Evolutionary conservation across 2,329 filamentous ascomycete genomes (phyloP).

Genomic region (Claviceps capensis): DNA sequence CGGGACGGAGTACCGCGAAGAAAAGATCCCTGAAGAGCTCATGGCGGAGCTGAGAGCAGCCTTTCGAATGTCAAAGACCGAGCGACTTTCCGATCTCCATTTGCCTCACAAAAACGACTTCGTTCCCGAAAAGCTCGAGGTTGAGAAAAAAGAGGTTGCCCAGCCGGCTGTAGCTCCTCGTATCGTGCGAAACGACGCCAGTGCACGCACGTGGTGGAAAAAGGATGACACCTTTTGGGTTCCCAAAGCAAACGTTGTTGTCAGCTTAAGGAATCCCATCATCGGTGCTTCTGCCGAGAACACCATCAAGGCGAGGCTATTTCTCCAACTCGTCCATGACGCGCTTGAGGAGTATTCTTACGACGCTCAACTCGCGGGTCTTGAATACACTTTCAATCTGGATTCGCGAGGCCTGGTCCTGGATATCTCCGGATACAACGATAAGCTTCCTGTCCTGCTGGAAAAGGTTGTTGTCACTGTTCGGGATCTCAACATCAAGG

Average conservation of each 20-base stretch:
- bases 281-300: slow-evolving; percentile 69
- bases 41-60: slow-evolving; percentile 57
- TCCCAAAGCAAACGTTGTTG: slow-evolving; percentile 76
- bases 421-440: slow-evolving; percentile 81
- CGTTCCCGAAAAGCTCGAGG: slow-evolving; percentile 82
- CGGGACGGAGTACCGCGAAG: slow-evolving; percentile 79
- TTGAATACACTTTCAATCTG: slow-evolving; percentile 67
- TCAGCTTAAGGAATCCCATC: slow-evolving; percentile 67
- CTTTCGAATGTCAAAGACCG: slow-evolving; percentile 38
- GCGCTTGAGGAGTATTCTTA: slow-evolving; percentile 88
- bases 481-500: slow-evolving; percentile 67
- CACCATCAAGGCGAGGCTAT: slow-evolving; percentile 64
- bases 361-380: slow-evolving; percentile 81
- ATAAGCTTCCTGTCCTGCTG: slow-evolving; percentile 81
- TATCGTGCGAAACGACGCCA: slow-evolving; percentile 71
- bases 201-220: slow-evolving; percentile 85
- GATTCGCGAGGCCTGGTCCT: slow-evolving; percentile 64
- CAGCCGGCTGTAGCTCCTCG: slow-evolving; percentile 61
- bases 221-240: slow-evolving; percentile 99
- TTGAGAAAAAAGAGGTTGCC: slow-evolving; percentile 84
- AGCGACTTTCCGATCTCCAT: slow-evolving; percentile 59
- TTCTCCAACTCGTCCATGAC: slow-evolving; percentile 76
- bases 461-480: slow-evolving; percentile 80
- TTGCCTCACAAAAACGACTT: slow-evolving; percentile 92
- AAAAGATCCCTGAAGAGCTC: slow-evolving; percentile 66